These are phyloP conservation scores for Colletotrichum destructivum DNA, from an alignment of 2,329 filamentous ascomycete genomes.

Conservation along the genomic window DNA sequence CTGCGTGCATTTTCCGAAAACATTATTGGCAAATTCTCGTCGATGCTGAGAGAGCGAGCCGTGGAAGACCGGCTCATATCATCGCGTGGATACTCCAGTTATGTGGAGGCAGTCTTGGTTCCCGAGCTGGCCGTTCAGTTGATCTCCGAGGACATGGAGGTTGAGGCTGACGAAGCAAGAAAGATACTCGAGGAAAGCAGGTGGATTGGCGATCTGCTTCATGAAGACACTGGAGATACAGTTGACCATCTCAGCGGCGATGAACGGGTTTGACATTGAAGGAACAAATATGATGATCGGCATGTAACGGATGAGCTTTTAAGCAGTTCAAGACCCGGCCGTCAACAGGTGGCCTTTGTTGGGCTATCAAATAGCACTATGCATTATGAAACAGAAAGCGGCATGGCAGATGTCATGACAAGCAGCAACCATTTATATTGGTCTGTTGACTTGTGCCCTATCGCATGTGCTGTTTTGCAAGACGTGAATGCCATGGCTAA, in stretches of 20 bases:
- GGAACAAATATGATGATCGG: too few relatives aligned
- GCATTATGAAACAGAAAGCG: background rate
- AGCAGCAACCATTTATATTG: background rate
- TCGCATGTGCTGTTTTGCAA: background rate
- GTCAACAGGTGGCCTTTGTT: background rate
- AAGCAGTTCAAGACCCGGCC: background rate
- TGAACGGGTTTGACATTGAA: slow-evolving; percentile 1
- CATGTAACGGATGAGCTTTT: background rate
- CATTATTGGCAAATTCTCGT: slow-evolving; percentile 73
- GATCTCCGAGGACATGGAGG: slow-evolving; percentile 70
- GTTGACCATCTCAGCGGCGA: slow-evolving; percentile 39
- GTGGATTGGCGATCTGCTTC: slow-evolving; percentile 76
- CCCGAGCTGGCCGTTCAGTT: slow-evolving; percentile 75
- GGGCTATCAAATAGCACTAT: background rate
- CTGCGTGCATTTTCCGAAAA: slow-evolving; percentile 80
- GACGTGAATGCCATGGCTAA: background rate
- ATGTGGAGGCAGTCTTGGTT: slow-evolving; percentile 82
- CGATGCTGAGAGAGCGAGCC: slow-evolving; percentile 73
- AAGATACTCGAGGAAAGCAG: slow-evolving; percentile 77
- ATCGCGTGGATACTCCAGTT: slow-evolving; percentile 76
- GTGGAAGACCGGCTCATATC: slow-evolving; percentile 77
- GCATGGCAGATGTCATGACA: background rate
- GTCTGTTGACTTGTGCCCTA: too few relatives aligned
- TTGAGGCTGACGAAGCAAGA: slow-evolving; percentile 60
- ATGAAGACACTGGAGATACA: slow-evolving; percentile 70